phyloP scores from a whole-genome alignment of 2,329 filamentous ascomycete genomes.

The Scytalidium sp. region DNA sequence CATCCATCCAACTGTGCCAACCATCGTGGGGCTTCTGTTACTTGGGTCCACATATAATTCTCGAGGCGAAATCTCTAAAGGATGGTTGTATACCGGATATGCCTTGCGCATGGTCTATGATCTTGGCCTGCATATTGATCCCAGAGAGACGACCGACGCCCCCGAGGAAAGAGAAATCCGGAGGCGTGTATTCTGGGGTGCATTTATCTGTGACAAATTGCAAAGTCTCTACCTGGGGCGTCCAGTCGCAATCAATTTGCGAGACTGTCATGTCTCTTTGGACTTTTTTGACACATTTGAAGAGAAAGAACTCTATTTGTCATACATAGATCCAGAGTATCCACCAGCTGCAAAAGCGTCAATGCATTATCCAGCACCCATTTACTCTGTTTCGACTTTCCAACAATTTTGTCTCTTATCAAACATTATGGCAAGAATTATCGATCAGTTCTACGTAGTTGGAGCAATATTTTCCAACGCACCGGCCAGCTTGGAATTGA shows the following conservation, averaged over 20 bases:
- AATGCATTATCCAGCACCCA: too few species aligned
- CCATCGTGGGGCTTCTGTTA: conserved; percentile 23
- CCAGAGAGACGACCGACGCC: conserved; percentile 28
- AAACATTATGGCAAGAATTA: conserved; percentile 33
- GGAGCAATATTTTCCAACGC: conserved; percentile 22
- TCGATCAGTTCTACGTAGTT: conserved; percentile 28
- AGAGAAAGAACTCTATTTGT: conserved; percentile 6
- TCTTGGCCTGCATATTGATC: conserved; percentile 36
- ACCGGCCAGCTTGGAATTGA: conserved; percentile 18
- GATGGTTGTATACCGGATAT: conserved; percentile 36
- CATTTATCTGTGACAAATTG: conserved; percentile 28
- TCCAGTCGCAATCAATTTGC: conserved; percentile 19
- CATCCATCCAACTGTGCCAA: conserved; percentile 20
- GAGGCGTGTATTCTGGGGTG: conserved; percentile 29
- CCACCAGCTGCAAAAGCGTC: too few species aligned
- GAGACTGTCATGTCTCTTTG: conserved; percentile 19
- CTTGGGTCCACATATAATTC: conserved; percentile 24
- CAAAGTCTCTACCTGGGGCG: conserved; percentile 29
- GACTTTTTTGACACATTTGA: conserved; percentile 24
- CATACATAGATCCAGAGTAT: too few species aligned
- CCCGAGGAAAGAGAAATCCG: conserved; percentile 26
- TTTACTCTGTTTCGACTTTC: conserved; percentile 31
- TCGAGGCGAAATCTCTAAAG: conserved; percentile 22
- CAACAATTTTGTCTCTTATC: conserved; percentile 31
- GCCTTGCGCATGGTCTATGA: conserved; percentile 39